phyloP scores from a whole-genome alignment of 2,329 filamentous ascomycete genomes.

The Cryphonectria naterciae region DNA sequence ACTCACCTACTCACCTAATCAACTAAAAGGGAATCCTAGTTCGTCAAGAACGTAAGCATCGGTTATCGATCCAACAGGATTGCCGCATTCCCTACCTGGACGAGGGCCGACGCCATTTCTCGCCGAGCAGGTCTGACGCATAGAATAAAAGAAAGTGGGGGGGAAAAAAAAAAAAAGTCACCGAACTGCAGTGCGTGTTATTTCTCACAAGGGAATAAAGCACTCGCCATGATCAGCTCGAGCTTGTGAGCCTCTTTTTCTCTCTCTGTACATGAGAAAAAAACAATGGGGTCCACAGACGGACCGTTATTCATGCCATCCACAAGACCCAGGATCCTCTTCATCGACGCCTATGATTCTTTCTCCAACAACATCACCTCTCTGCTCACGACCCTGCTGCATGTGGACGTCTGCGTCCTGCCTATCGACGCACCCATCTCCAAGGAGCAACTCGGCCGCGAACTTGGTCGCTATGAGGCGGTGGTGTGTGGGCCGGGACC shows the following conservation, averaged over 20 bases:
- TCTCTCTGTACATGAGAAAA: not conserved
- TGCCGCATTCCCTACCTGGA: no score
- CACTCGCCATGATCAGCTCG: not conserved
- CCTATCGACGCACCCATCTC: constrained; percentile 69
- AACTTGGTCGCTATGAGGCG: constrained; percentile 71
- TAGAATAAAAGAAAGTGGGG: not conserved
- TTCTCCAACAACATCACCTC: constrained; percentile 95
- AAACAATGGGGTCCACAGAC: constrained; percentile 23
- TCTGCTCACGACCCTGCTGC: constrained; percentile 71
- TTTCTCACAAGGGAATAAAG: not conserved
- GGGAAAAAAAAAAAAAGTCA: not conserved
- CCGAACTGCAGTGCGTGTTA: not conserved
- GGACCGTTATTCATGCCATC: constrained; percentile 11
- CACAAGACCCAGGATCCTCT: constrained; percentile 62
- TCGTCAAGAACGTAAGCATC: not conserved
- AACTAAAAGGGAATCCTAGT: not conserved
- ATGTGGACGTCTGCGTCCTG: constrained; percentile 70
- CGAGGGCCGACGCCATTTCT: not conserved
- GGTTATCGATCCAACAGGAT: not conserved
- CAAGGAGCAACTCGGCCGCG: constrained; percentile 49
- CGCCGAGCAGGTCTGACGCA: constrained; percentile 10
- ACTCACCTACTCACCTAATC: not conserved
- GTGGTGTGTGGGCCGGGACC: constrained; percentile 91
- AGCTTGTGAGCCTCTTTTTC: not conserved
- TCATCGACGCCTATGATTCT: constrained; percentile 94